phyloP scores from a whole-genome alignment of 2,329 filamentous ascomycete species.

The Fusarium buxicola region DNA sequence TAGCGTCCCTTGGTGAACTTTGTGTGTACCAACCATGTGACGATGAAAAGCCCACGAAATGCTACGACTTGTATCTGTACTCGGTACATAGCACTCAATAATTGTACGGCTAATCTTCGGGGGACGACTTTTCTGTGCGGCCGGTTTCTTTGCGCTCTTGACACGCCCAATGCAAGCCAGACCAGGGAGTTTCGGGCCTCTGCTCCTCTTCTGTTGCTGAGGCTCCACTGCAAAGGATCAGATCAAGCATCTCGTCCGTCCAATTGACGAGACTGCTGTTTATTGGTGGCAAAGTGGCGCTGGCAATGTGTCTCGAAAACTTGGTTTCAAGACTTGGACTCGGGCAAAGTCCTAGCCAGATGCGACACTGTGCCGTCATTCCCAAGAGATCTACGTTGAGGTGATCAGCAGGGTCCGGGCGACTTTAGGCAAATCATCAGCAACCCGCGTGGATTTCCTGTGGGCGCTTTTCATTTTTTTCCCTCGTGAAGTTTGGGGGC shows the following conservation, averaged over 20 bases:
- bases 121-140: constrained; percentile 6
- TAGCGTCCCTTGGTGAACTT: constrained; percentile 11
- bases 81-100: not conserved
- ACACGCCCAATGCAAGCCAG: constrained; percentile 3
- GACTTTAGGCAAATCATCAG: constrained; percentile 29
- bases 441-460: constrained; percentile 6
- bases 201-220: constrained; percentile 28
- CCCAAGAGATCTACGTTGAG: constrained; percentile 31
- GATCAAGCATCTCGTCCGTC: constrained; percentile 8
- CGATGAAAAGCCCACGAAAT: not conserved
- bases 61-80: constrained; percentile 8
- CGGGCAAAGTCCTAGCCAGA: constrained; percentile 18
- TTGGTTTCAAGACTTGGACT: constrained; percentile 26
- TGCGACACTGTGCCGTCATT: constrained; percentile 21
- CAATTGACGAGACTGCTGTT: constrained; percentile 14
- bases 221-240: constrained; percentile 24
- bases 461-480: constrained; percentile 14
- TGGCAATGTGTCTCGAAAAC: constrained; percentile 27
- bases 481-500: constrained; percentile 16
- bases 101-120: constrained; percentile 37
- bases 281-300: constrained; percentile 34
- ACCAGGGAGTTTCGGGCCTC: constrained; percentile 23
- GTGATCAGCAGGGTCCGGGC: constrained; percentile 41
- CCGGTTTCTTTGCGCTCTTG: not conserved
- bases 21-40: constrained; percentile 27